Conservation (phyloP, 176 grass and related monocot species). For the Zoysia japonica region DNA sequence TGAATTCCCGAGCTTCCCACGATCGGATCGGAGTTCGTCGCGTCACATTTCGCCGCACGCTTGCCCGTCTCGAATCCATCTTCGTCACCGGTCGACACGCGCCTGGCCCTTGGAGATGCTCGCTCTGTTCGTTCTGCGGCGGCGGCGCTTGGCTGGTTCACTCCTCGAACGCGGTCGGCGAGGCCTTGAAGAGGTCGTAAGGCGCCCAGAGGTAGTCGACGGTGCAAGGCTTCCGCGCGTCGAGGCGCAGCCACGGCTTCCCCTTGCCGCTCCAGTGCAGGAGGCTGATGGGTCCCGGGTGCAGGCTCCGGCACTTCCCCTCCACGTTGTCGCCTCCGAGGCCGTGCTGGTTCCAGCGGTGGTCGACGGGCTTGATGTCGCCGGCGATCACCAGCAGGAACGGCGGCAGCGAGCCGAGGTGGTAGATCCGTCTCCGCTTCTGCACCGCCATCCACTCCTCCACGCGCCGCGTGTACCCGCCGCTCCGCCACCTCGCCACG, state of each 20-base stretch:
- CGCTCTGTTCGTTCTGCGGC: no score
- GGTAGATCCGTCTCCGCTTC: slow-evolving; percentile 71
- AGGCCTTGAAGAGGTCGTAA: slow-evolving; percentile 71
- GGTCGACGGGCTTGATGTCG: slow-evolving; percentile 72
- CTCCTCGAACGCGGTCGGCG: slow-evolving; percentile 63
- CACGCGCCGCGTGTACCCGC: slow-evolving; percentile 51
- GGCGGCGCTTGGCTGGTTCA: neutral
- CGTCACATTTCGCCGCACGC: no score
- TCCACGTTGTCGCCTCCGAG: slow-evolving; percentile 76
- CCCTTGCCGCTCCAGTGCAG: slow-evolving; percentile 86
- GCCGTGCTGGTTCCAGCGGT: slow-evolving; percentile 88
- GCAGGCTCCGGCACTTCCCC: slow-evolving; percentile 63
- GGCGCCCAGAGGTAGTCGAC: slow-evolving; percentile 87
- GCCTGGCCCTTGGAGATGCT: no score
- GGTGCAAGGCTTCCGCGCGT: slow-evolving; percentile 59
- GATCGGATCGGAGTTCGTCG: no score
- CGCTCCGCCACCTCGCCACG: slow-evolving; percentile 50
- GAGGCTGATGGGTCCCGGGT: slow-evolving; percentile 75
- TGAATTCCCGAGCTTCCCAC: no score
- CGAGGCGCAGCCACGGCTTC: slow-evolving; percentile 73
- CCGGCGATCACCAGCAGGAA: slow-evolving; percentile 73
- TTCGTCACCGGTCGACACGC: no score
- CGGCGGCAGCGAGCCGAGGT: slow-evolving; percentile 77
- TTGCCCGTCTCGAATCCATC: no score
- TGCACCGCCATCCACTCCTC: slow-evolving; percentile 90